These are phyloP conservation scores for Quercus tomentella DNA, from an alignment of 331 rosid species.

Conservation along the genomic window DNA sequence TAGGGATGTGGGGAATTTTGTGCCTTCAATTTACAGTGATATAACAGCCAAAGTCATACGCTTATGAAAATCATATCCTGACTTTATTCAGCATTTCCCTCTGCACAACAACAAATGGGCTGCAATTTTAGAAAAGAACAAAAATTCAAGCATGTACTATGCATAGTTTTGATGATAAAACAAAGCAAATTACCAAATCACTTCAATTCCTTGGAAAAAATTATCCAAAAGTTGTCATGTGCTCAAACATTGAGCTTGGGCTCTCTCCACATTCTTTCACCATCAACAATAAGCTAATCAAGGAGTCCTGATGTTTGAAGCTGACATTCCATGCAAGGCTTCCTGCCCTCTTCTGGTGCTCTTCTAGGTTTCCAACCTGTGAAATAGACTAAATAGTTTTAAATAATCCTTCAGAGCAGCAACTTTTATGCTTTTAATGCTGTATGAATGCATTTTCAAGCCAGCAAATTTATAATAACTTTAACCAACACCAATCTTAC, in stretches of 20 bases:
- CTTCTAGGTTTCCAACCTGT: conserved; percentile 8
- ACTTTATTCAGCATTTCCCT: neutral
- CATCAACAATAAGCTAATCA: neutral
- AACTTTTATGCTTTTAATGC: conserved; percentile 1
- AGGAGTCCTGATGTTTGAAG: neutral
- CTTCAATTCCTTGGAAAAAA: neutral
- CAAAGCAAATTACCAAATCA: neutral
- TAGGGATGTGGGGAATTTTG: neutral
- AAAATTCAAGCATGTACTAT: neutral
- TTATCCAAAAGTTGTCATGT: neutral
- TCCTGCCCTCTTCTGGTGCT: neutral
- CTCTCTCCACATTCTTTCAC: neutral
- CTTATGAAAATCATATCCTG: neutral
- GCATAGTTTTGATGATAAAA: neutral
- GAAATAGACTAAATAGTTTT: neutral
- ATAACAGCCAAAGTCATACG: neutral
- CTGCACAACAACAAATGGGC: neutral
- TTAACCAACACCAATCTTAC: neutral
- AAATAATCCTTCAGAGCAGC: neutral
- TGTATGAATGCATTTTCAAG: neutral
- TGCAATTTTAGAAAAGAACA: neutral
- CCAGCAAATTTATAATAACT: neutral
- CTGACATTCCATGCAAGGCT: neutral
- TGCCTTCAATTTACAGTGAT: neutral
- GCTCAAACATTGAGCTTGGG: neutral